Evolutionary conservation across 495 filamentous ascomycete species (phyloP).

Genomic region (Penicillium parvum): DNA sequence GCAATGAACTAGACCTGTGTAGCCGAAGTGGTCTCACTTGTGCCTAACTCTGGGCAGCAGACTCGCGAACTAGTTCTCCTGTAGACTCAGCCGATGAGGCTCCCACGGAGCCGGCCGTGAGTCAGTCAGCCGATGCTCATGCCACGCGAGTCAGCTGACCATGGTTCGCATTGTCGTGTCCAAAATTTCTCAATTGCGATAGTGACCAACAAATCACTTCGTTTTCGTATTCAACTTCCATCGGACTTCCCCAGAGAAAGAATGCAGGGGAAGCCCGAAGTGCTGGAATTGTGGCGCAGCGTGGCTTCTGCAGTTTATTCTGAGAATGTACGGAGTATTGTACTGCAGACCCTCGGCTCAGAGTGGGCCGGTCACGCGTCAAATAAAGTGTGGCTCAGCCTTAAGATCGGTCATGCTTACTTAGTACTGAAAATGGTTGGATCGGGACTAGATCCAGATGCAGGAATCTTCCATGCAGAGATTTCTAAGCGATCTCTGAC

Average conservation of each 20-base stretch:
- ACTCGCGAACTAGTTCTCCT: too few relatives aligned
- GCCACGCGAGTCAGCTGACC: neutral
- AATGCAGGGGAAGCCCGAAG: slow-evolving; percentile 1
- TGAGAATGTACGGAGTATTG: neutral
- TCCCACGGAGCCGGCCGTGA: neutral
- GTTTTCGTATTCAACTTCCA: too few relatives aligned
- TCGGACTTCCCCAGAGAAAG: slow-evolving; percentile 6
- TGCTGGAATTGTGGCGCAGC: slow-evolving; percentile 12
- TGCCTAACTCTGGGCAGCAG: neutral
- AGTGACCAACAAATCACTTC: too few relatives aligned
- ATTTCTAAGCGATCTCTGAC: neutral
- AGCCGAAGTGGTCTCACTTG: neutral
- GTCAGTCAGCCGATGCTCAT: neutral
- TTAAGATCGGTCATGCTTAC: too few relatives aligned
- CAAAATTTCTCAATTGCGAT: too few relatives aligned
- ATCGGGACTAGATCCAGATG: neutral
- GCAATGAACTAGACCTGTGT: too few relatives aligned
- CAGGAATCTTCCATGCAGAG: neutral
- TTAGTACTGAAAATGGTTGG: neutral
- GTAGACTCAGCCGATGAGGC: too few relatives aligned
- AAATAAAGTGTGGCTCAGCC: neutral
- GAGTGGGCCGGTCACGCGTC: neutral
- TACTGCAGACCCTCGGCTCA: too few relatives aligned
- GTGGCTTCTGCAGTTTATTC: slow-evolving; percentile 4
- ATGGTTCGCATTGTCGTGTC: too few relatives aligned